phyloP scores from a whole-genome alignment of 306 rosid species.

The Sesbania bispinosa region DNA sequence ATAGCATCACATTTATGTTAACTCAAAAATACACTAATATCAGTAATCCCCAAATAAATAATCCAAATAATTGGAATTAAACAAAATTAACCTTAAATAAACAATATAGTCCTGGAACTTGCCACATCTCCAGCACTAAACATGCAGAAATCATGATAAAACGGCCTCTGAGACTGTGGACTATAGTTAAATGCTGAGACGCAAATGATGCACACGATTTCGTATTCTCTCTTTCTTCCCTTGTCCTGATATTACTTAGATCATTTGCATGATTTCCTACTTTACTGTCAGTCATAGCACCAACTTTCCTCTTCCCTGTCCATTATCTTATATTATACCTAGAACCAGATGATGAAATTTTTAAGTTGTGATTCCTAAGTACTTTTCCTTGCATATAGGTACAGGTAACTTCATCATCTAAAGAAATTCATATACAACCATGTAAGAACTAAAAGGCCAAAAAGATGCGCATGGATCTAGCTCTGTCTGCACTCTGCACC shows the following conservation, averaged over 20 bases:
- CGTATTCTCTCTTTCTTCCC: not conserved
- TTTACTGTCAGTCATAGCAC: not conserved
- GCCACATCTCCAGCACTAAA: not conserved
- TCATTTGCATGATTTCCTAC: not conserved
- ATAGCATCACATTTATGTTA: not conserved
- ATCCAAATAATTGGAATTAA: not conserved
- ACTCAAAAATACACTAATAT: not conserved
- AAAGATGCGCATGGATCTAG: not conserved
- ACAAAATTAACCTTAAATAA: not conserved
- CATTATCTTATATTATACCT: not conserved
- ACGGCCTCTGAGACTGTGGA: not conserved
- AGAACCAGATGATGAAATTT: not conserved
- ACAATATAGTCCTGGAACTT: not conserved
- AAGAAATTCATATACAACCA: not conserved
- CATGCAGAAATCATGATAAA: not conserved
- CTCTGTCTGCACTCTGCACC: not conserved
- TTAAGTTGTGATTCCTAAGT: not conserved
- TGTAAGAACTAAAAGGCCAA: not conserved
- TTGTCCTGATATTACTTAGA: not conserved
- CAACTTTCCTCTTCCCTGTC: not conserved
- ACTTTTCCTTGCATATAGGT: not conserved
- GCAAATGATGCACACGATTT: not conserved
- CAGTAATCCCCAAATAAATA: not conserved
- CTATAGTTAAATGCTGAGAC: not conserved
- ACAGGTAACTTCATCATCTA: not conserved